phyloP scores from a whole-genome alignment of 768 basidiomycete genomes.

The Pleurotus platypus region DNA sequence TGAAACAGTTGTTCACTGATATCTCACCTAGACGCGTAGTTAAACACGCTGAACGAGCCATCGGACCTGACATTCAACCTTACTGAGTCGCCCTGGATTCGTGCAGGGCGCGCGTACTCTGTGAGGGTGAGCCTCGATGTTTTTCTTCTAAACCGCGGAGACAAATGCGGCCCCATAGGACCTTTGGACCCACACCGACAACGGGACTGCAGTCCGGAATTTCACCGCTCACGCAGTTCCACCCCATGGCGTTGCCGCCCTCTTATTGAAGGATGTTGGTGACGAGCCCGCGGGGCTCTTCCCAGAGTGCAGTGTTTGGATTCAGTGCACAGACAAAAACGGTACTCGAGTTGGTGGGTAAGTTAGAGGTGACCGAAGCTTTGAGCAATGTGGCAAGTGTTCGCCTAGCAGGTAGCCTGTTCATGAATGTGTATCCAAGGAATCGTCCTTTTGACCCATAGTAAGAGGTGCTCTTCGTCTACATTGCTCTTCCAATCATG shows the following conservation, averaged over 20 bases:
- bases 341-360: constrained; percentile 32
- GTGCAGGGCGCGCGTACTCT: constrained; percentile 62
- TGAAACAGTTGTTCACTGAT: background rate
- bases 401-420: no score
- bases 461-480: no score
- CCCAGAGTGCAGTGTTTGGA: constrained; percentile 49
- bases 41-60: constrained; percentile 37
- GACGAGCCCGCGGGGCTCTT: constrained; percentile 45
- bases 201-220: constrained; percentile 61
- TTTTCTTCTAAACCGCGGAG: no score
- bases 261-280: constrained; percentile 40
- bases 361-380: background rate
- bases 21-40: background rate
- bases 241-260: constrained; percentile 64
- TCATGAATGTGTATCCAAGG: no score
- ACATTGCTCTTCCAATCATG: no score
- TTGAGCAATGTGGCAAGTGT: no score
- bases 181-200: constrained; percentile 70
- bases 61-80: constrained; percentile 59
- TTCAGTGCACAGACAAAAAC: constrained; percentile 47
- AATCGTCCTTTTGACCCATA: no score
- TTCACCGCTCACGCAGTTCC: constrained; percentile 55
- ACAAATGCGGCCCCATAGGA: constrained; percentile 36
- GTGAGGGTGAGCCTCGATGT: constrained; percentile 44
- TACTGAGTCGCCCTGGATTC: constrained; percentile 69